These are phyloP conservation scores for Rhytidhysteron rufulum DNA, from an alignment of 2,329 filamentous ascomycete genomes.

Conservation along the genomic window DNA sequence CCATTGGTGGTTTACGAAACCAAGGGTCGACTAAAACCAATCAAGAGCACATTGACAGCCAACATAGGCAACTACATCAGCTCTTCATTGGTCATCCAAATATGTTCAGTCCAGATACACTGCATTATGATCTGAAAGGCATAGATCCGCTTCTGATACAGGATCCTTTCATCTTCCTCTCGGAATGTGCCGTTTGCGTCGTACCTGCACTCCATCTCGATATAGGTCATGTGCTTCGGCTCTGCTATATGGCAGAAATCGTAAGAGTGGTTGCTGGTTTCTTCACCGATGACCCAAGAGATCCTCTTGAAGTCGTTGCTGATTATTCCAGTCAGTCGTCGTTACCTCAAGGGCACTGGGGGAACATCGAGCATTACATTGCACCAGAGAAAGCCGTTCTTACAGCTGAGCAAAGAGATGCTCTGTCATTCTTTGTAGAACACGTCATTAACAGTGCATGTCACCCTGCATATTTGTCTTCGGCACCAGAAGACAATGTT, in stretches of 20 bases:
- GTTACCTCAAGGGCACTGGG: constrained; percentile 1
- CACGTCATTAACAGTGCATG: constrained; percentile 26
- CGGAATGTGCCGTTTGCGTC: constrained; percentile 71
- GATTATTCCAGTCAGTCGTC: constrained; percentile 1
- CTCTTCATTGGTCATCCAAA: constrained; percentile 61
- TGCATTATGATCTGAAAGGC: constrained; percentile 42
- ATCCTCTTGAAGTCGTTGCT: not conserved
- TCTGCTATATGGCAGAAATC: constrained; percentile 90
- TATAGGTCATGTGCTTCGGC: constrained; percentile 71
- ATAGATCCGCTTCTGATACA: constrained; percentile 57
- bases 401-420: constrained; percentile 23
- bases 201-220: constrained; percentile 66
- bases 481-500: constrained; percentile 20
- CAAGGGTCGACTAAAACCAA: constrained; percentile 59
- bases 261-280: constrained; percentile 70
- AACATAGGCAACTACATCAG: constrained; percentile 69
- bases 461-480: constrained; percentile 18
- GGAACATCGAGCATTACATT: constrained; percentile 16
- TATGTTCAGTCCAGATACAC: constrained; percentile 32
- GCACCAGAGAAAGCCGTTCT: constrained; percentile 19
- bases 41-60: constrained; percentile 63
- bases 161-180: constrained; percentile 77
- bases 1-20: constrained; percentile 66
- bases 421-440: constrained; percentile 29
- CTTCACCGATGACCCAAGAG: constrained; percentile 13